Conservation (phyloP, 371 early-diverging fungal genomes). For the Mortierella sp. region DNA sequence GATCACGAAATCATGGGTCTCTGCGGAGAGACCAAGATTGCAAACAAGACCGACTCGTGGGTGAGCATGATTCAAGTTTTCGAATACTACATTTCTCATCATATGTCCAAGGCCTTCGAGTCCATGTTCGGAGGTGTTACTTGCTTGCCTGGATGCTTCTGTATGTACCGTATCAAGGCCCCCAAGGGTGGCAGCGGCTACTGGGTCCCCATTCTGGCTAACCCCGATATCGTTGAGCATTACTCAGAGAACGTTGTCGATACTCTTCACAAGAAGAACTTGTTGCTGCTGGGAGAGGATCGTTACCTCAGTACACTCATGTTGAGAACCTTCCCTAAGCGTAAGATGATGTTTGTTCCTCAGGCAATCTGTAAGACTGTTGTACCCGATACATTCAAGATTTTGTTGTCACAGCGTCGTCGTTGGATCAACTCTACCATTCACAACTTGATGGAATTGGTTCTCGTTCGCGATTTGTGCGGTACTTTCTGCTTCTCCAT, state of each 20-base stretch:
- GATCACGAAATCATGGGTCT: slow-evolving; percentile 85
- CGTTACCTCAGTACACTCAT: slow-evolving; percentile 99
- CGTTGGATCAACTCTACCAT: slow-evolving; percentile 99
- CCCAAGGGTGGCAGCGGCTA: slow-evolving; percentile 81
- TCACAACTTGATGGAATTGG: slow-evolving; percentile 97
- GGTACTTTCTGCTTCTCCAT: slow-evolving; percentile 99
- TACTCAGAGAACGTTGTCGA: slow-evolving; percentile 98
- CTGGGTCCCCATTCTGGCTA: slow-evolving; percentile 92
- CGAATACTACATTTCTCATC: slow-evolving; percentile 98
- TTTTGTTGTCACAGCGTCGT: slow-evolving; percentile 97
- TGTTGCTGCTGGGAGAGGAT: slow-evolving; percentile 98
- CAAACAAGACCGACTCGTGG: slow-evolving; percentile 85
- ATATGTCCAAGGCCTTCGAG: slow-evolving; percentile 95
- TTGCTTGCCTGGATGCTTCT: slow-evolving; percentile 98
- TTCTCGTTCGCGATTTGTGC: slow-evolving; percentile 97
- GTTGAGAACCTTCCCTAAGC: slow-evolving; percentile 96
- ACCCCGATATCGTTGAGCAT: slow-evolving; percentile 94
- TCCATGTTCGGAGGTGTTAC: slow-evolving; percentile 97
- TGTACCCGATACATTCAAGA: slow-evolving; percentile 96
- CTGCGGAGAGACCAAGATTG: slow-evolving; percentile 91
- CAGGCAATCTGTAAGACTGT: slow-evolving; percentile 97
- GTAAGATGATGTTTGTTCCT: slow-evolving; percentile 98
- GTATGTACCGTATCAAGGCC: slow-evolving; percentile 94
- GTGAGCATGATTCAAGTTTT: slow-evolving; percentile 97
- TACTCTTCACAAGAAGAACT: slow-evolving; percentile 99